A percentile compares a stretch with the other conserved stretches of the same genome.
Conservation (phyloP, 768 basidiomycete genomes). For the Lentinula lateritia region DNA sequence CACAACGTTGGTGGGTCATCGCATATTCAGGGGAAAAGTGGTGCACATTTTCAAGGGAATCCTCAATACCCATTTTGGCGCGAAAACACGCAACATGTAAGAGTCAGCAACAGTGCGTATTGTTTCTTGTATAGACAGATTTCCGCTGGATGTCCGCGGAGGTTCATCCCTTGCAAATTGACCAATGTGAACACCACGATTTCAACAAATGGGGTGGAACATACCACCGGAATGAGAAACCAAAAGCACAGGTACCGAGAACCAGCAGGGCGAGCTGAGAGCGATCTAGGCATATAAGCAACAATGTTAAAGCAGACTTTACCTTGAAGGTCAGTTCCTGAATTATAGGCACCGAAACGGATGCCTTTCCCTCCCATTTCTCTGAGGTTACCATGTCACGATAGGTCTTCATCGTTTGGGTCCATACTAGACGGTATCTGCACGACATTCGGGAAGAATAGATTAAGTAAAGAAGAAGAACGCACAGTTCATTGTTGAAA, state of each 20-base stretch:
- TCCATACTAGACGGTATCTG: constrained; percentile 39
- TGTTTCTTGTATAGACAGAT: constrained; percentile 32
- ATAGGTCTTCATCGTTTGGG: constrained; percentile 28
- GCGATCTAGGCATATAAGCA: background rate
- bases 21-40: background rate
- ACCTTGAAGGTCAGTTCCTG: constrained; percentile 34
- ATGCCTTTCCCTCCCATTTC: constrained; percentile 25
- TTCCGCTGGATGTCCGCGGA: constrained; percentile 28
- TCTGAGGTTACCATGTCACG: constrained; percentile 33
- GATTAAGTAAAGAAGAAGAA: background rate
- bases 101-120: constrained; percentile 27
- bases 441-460: background rate
- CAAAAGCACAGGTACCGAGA: constrained; percentile 42
- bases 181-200: background rate
- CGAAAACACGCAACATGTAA: constrained; percentile 17
- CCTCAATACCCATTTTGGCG: constrained; percentile 32
- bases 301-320: background rate
- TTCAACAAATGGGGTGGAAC: too few relatives aligned
- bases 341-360: constrained; percentile 22
- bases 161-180: constrained; percentile 18
- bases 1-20: too few relatives aligned
- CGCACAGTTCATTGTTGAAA: constrained; percentile 36
- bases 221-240: constrained; percentile 12
- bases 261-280: constrained; percentile 35
- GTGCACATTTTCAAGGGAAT: constrained; percentile 30